Evolutionary conservation across 441 rosid species (phyloP), one percentile per base, ranked within the genome.

Genomic region (Erodium trifolium): DNA sequence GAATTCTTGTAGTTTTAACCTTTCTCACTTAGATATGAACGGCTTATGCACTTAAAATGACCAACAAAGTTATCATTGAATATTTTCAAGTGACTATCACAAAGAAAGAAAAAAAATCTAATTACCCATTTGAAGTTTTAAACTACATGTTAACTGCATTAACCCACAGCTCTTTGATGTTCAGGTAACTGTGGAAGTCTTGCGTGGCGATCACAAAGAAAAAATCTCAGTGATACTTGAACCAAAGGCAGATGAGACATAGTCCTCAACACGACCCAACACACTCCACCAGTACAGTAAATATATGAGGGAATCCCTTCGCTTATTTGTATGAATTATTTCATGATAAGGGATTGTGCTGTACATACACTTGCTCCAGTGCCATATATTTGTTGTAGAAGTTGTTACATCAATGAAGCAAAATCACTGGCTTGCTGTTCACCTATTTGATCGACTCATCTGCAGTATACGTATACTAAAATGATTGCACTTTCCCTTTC

Each of bases 141-240:
- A 37, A 37, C 41, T 37, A 6, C 41, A 37, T 37, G 41, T 37
- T 37, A 37, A 37, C 41, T 3, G 4, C 63, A 18, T 18, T 57
- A 57, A 18, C 63, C 1, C 3, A 57, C 53, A 53, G 64, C 66
- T 64, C 49, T 43, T 70, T 72, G 41, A 29, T 72, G 4, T 49
- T 63, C 83, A 37, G 97, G 88, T 91, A 77, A 82, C 69, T 0
- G 92, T 94, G 72, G 97, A 91, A 84, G 96, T 94, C 53, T 77
- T 94, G 77, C 89, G 96, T 1, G 96, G 96, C 8, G 96, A 93
- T 78, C 99, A 85, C 68, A 87, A 91, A 82, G 97, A 94, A 81
- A 88, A 89, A 83, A 88, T 90, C 72, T 82, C 96, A 1, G 93
- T 94, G 63, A 67, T 41, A 63, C 96, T 94, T 31, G 97, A 93